phyloP scores from a whole-genome alignment of 2,329 filamentous ascomycete species.

The Orbilia javanica region DNA sequence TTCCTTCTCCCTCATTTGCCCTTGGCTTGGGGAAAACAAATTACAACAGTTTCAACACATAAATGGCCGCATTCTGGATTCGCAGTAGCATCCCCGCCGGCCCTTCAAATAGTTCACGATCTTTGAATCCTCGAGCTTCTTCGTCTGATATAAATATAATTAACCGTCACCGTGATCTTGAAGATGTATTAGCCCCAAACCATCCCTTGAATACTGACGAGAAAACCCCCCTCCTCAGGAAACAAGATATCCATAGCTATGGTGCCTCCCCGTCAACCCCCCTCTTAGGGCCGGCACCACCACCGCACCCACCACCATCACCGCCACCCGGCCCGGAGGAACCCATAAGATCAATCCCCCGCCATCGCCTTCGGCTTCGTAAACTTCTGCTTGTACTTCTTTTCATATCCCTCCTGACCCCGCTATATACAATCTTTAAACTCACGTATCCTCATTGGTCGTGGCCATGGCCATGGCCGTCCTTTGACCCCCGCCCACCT shows the following conservation, averaged over 20 bases:
- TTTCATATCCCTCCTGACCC: constrained; percentile 13
- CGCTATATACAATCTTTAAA: constrained; percentile 10
- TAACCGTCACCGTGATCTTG: constrained; percentile 12
- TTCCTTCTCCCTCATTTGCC: not conserved
- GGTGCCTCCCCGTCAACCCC: not conserved
- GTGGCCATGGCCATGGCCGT: not conserved
- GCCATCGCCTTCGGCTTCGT: constrained; percentile 2
- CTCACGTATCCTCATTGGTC: too few relatives aligned
- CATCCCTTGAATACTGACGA: constrained; percentile 15
- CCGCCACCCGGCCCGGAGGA: not conserved
- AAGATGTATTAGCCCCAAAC: constrained; percentile 6
- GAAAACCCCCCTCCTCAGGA: constrained; percentile 36
- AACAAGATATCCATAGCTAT: not conserved
- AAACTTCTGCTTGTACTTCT: not conserved
- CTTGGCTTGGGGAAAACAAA: not conserved
- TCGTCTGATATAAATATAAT: not conserved
- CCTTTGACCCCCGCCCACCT: constrained; percentile 19
- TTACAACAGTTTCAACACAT: constrained; percentile 56
- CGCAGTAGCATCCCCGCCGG: constrained; percentile 25
- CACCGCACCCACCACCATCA: not conserved
- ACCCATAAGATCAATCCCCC: not conserved
- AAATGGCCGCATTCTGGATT: constrained; percentile 49
- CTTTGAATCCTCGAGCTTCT: not conserved
- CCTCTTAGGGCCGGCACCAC: not conserved
- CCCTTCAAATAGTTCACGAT: not conserved